These are phyloP conservation scores for Nakazawaea peltata DNA, from an alignment of 805 yeast species.

Conservation along the genomic window DNA sequence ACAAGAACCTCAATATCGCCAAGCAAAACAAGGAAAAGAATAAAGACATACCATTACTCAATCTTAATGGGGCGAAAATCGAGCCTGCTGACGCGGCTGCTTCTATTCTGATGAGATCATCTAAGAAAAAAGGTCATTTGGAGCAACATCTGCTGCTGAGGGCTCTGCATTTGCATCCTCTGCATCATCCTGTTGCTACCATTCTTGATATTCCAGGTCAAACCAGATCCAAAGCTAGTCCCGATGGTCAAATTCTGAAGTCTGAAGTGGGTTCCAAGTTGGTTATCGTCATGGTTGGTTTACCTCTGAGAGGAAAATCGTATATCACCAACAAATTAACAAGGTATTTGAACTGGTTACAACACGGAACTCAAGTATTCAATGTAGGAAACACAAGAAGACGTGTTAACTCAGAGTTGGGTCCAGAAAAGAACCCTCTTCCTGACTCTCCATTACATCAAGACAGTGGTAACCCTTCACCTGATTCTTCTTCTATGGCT, in stretches of 20 bases:
- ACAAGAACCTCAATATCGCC: conserved; percentile 4
- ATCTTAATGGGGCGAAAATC: conserved; percentile 3
- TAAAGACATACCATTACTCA: conserved; percentile 19
- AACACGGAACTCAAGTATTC: conserved; percentile 83
- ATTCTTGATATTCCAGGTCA: conserved; percentile 91
- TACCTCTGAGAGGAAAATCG: conserved; percentile 93
- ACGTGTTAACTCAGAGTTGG: conserved; percentile 53
- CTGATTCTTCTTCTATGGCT: conserved; percentile 7
- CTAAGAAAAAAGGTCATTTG: conserved; percentile 5
- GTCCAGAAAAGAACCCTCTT: conserved; percentile 63
- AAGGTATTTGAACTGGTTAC: conserved; percentile 88
- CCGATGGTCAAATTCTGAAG: conserved; percentile 61
- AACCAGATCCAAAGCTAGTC: conserved; percentile 70
- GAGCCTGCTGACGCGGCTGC: conserved; percentile 2
- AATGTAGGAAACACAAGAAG: conserved; percentile 95
- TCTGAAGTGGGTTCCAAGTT: conserved; percentile 73
- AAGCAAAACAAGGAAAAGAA: conserved; percentile 19
- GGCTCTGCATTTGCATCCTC: too few species aligned
- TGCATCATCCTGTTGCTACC: too few species aligned
- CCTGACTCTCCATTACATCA: conserved; percentile 29
- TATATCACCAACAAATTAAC: conserved; percentile 88
- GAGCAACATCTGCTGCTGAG: too few species aligned
- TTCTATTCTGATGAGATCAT: too few species aligned
- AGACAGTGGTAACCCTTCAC: conserved; percentile 15
- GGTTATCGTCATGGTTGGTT: conserved; percentile 93